These are phyloP conservation scores for Periglandula ipomoeae DNA, from an alignment of 2,329 filamentous ascomycete species.

Conservation along the genomic window DNA sequence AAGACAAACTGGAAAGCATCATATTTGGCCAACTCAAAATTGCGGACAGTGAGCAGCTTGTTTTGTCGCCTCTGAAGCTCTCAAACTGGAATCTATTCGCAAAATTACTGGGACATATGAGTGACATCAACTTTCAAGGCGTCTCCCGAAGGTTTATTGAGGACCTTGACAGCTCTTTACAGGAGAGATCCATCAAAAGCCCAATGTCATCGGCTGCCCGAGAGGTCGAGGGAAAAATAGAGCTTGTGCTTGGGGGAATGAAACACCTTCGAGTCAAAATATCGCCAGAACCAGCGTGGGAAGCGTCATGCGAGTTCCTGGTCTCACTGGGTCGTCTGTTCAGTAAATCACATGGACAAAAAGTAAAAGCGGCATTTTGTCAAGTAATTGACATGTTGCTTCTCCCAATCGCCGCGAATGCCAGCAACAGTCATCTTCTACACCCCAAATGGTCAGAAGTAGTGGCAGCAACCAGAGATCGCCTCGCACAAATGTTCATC, in stretches of 20 bases:
- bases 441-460: slow-evolving; percentile 82
- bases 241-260: slow-evolving; percentile 85
- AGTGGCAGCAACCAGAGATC: slow-evolving; percentile 65
- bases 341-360: slow-evolving; percentile 73
- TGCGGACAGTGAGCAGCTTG: slow-evolving; percentile 72
- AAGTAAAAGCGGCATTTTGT: slow-evolving; percentile 90
- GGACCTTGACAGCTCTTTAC: slow-evolving; percentile 71
- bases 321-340: slow-evolving; percentile 74
- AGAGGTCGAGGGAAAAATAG: slow-evolving; percentile 71
- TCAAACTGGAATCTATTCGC: slow-evolving; percentile 96
- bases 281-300: slow-evolving; percentile 66
- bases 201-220: slow-evolving; percentile 45
- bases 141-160: slow-evolving; percentile 74
- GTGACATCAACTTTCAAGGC: slow-evolving; percentile 77
- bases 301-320: slow-evolving; percentile 83
- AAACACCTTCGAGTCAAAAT: slow-evolving; percentile 74
- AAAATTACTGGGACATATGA: slow-evolving; percentile 92
- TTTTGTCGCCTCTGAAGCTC: slow-evolving; percentile 71
- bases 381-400: slow-evolving; percentile 81
- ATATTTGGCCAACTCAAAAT: slow-evolving; percentile 94
- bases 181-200: slow-evolving; percentile 64
- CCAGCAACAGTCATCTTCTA: slow-evolving; percentile 65
- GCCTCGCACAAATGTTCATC: slow-evolving; percentile 72
- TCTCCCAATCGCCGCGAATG: slow-evolving; percentile 76
- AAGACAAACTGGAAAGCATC: slow-evolving; percentile 86